Evolutionary conservation across 306 rosid genomes (phyloP).

Genomic region (Cotoneaster glaucophyllus): DNA sequence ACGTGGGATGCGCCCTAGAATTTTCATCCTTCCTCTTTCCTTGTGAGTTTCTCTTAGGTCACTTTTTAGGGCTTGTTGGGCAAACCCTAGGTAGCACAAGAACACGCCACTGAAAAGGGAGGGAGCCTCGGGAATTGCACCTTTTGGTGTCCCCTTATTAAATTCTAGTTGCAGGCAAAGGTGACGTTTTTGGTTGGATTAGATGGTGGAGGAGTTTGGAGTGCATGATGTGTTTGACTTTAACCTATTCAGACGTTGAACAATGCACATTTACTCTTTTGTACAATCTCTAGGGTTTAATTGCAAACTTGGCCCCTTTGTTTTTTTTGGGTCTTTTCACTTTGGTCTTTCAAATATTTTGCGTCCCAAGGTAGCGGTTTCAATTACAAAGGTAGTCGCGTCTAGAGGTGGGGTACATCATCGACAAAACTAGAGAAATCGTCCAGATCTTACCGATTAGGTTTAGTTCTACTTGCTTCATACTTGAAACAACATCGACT

Average conservation of each 20-base stretch:
- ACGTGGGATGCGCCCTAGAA: neutral
- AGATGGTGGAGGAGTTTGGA: slow-evolving; percentile 5
- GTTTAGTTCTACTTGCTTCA: neutral
- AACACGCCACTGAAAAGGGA: neutral
- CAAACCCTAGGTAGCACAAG: neutral
- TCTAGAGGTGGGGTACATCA: no score
- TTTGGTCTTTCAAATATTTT: no score
- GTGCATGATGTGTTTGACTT: slow-evolving; percentile 12
- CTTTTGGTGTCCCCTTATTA: slow-evolving; percentile 15
- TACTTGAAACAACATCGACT: neutral
- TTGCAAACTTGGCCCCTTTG: neutral
- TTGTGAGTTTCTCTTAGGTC: neutral
- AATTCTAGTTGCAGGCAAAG: slow-evolving; percentile 10
- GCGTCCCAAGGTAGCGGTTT: neutral
- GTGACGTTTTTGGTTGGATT: slow-evolving; percentile 25
- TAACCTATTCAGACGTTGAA: neutral
- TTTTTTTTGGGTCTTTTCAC: no score
- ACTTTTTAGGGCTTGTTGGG: neutral
- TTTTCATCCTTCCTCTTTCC: neutral
- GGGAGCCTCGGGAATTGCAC: slow-evolving; percentile 25
- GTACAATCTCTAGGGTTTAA: neutral
- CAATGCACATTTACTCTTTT: neutral
- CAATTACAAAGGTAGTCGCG: neutral
- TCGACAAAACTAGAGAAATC: no score
- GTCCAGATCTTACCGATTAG: no score